Base-by-base conservation (phyloP, 331 rosid species). In the Rhamnella rubrinervis region DNA sequence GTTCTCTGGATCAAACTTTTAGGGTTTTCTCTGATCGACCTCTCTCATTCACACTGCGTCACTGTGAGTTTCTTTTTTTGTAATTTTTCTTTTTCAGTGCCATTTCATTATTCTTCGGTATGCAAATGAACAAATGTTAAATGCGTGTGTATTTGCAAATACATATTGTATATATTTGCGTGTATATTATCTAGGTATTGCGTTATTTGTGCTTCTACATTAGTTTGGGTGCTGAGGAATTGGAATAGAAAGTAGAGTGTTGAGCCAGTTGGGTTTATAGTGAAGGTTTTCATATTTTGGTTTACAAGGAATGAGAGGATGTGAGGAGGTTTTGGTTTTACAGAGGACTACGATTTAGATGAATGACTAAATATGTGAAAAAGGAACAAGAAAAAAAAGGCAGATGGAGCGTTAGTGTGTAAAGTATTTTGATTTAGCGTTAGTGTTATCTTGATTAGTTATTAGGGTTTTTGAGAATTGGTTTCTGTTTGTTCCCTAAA, bases 221-320 rank as follows among this genome's bases (percentile, higher is more conserved):
- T 69, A n/a, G 70, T 63, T 77, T 66, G 68, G 73, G 64, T 63
- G 40, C 60, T 53, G 74, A 75, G 82, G 75, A 79, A 67, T 23
- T 65, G 61, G 69, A 56, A 37, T 50, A 55, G 65, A 60, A 20
- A 77, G 73, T 35, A 56, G 13, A 77, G 73, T 35, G 65, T 52
- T 1, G 15, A 37, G 63, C 26, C 40, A 18, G 76, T 51, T 55
- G 63, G 23, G 73, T 66, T 12, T 51, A 61, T 20, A 40, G 46
- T 40, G 8, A 8, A 40, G 46, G 46, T 7, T 40, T 7, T 40
- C 8, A 10, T 40, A 31, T 40, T 26, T 26, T 26, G 31, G 23
- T 23, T 23, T 23, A 23, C 23, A 23, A 23, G 23, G 23, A 23
- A 23, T 23, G 23, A 23, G 23, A 23, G 23, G 23, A 23, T 23